Base-by-base conservation (phyloP, 495 filamentous ascomycete species). In the Podospora conica region DNA sequence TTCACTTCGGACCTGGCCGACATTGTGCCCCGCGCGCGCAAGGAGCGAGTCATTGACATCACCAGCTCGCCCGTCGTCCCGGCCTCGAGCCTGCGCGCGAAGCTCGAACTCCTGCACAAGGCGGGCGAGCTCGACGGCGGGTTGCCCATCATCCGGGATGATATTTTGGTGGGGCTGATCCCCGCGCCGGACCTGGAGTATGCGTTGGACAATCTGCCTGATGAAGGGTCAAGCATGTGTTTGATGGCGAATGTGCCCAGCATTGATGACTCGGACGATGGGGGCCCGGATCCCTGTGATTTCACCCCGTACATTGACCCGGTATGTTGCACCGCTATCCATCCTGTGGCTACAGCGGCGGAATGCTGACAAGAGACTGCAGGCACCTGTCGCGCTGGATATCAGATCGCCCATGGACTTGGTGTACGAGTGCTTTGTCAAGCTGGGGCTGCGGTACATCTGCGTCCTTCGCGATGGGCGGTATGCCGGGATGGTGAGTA, bases 341-440 rank as follows among this genome's bases (percentile, higher is more conserved):
- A 21, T 20, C 22, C 6, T 9, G 18, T 60, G 58, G 56, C 15
- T 28, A n/a, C n/a, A n/a, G 25, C 2, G 4, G 21, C 20, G 29
- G 15, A 31, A 40, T 9, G 20, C 24, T 18, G 29, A 40, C 18
- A 6, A 18, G 21, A 31, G 12, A 12, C n/a, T 24, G 54, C 10
- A 86, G 84, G 90, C 94, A 23, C 95, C 95, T 1, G 81, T 98
- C 18, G 86, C 93, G 8, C 80, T 98, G 24, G 95, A 98, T 73
- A 88, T 96, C 28, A 85, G 89, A 71, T 93, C 89, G 1, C 92
- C 95, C 2, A 95, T 98, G 83, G 94, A 98, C 75, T 75, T 98
- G 60, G 95, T 97, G 53, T 97, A 96, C 69, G 94, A 98, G 74
- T 96, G 92, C 70, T 98, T 98, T 78, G 91, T 91, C 55, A 98